Evolutionary conservation across 2,329 filamentous ascomycete species (phyloP), one percentile per base, ranked within the genome.

Genomic region (Aspergillus felis): DNA sequence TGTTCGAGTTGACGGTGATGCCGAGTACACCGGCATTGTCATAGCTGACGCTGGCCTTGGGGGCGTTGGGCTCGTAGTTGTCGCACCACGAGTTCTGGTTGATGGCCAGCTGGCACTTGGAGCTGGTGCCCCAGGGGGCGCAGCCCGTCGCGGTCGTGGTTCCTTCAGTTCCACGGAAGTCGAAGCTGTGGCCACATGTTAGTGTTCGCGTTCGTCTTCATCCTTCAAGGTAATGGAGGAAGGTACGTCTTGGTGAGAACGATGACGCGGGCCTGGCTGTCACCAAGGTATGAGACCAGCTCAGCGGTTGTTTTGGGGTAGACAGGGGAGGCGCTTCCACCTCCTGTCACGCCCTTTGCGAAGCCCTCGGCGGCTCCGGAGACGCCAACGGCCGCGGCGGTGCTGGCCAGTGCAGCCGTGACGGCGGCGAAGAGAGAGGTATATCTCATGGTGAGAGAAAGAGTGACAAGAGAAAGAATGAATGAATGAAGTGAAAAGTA

Each of bases 81-180:
- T 68, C 74, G 71, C 84, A 86, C 79, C 81, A 84, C 65, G 76
- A 66, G 68, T 84, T 72, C 74, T 83, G 75, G 74, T 85, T 82
- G 68, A 87, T 85, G 61, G 84, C 81, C 48, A 78, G 64, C 75
- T 87, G 84, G 72, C 84, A 83, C 20, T 57, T 70, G 4, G 79
- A 71, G 5, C 68, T 78, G 20, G 81, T 82, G 27, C 81, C 82
- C 71, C 79, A 83, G 24, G 84, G 83, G 17, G 82, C 79, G 63
- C 84, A 87, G 22, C 84, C 84, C 9, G 76, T 78, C 42, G 69
- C 77, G 29, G 76, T 82, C 5, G 74, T 74, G 76, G 84, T 24
- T 1, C 42, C 42, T 46, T 46, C 42, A 1, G 42, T 46, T 20
- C 42, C 42, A 9, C 42, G 42, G 42, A 46, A 46, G 42, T 46